phyloP scores from a whole-genome alignment of 768 basidiomycete genomes.

The Neoboletus subvelutipes region DNA sequence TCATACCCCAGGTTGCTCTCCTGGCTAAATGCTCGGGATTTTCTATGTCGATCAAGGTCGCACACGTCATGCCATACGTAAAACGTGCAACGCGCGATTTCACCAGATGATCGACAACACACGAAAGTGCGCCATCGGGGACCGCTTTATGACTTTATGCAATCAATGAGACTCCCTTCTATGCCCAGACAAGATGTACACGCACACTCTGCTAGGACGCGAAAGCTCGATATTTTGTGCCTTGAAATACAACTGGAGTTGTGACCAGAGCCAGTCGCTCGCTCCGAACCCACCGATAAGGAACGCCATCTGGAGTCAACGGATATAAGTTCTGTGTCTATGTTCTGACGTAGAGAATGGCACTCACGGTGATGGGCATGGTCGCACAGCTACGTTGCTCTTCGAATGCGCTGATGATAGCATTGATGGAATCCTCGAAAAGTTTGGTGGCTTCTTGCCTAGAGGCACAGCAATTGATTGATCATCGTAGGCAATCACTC shows the following conservation, averaged over 20 bases:
- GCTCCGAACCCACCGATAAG: slow-evolving; percentile 53
- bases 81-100: slow-evolving; percentile 42
- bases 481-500: neutral
- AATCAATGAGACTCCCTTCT: neutral
- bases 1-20: slow-evolving; percentile 2
- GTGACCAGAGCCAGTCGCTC: slow-evolving; percentile 43
- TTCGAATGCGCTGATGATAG: slow-evolving; percentile 32
- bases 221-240: slow-evolving; percentile 38
- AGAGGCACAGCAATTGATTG: neutral
- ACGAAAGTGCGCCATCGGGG: slow-evolving; percentile 45
- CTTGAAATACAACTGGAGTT: slow-evolving; percentile 37
- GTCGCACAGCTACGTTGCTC: slow-evolving; percentile 23
- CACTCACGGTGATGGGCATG: slow-evolving; percentile 31
- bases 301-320: slow-evolving; percentile 28
- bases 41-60: neutral
- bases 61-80: slow-evolving; percentile 56
- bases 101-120: slow-evolving; percentile 43
- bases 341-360: neutral
- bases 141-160: slow-evolving; percentile 41
- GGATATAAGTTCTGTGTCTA: neutral
- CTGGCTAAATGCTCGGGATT: slow-evolving; percentile 13
- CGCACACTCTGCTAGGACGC: slow-evolving; percentile 48
- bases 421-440: slow-evolving; percentile 43
- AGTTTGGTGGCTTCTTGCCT: slow-evolving; percentile 37
- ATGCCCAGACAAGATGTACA: slow-evolving; percentile 17